Evolutionary conservation across 306 rosid species (phyloP).

Genomic region (Medicago ruthenica): DNA sequence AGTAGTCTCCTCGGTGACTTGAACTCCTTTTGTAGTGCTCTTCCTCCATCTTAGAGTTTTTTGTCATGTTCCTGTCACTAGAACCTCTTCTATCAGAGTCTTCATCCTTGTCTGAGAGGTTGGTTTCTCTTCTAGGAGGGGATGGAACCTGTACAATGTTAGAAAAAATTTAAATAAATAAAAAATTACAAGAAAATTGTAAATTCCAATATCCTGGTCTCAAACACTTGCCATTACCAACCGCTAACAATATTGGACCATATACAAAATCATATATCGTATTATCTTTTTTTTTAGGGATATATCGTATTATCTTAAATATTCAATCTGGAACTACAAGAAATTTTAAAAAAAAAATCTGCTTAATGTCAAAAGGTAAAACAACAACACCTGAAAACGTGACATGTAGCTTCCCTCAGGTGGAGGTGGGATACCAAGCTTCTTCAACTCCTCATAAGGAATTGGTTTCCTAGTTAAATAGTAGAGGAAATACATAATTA

Average conservation of each 20-base stretch:
- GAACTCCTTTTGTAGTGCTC: constrained; percentile 42
- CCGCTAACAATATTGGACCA: background rate
- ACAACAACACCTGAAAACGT: constrained; percentile 67
- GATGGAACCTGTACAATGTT: constrained; percentile 68
- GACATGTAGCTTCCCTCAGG: constrained; percentile 92
- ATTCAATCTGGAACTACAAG: background rate
- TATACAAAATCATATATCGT: constrained; percentile 2
- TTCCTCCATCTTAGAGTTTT: background rate
- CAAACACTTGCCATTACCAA: background rate
- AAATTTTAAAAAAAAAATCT: background rate
- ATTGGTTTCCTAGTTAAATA: constrained; percentile 67
- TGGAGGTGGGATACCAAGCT: constrained; percentile 89
- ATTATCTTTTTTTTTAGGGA: too few species aligned
- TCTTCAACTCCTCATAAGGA: constrained; percentile 74
- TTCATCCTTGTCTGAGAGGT: constrained; percentile 49
- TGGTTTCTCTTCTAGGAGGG: constrained; percentile 74
- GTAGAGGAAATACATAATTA: constrained; percentile 19
- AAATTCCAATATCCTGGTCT: background rate
- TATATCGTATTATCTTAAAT: constrained; percentile 27
- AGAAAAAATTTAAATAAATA: background rate
- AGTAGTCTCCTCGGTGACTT: constrained; percentile 44
- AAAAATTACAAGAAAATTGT: background rate
- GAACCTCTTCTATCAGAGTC: constrained; percentile 48
- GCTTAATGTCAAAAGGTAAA: constrained; percentile 19
- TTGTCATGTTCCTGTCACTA: constrained; percentile 46